These are phyloP conservation scores for Coemansia javaensis DNA, from an alignment of 192 early-diverging fungal species.

Conservation along the genomic window DNA sequence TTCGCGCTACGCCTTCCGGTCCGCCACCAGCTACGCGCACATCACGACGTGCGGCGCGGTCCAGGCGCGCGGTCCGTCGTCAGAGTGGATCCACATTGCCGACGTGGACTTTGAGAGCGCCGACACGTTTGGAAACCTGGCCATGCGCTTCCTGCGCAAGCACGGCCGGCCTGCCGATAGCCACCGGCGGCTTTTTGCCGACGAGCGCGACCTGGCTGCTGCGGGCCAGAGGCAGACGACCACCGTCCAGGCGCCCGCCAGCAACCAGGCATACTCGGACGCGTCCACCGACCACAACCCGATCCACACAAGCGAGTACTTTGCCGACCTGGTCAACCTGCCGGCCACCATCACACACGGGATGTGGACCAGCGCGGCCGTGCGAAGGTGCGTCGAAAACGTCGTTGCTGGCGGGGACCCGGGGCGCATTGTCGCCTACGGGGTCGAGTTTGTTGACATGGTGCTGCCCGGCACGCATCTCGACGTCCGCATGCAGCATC, in stretches of 20 bases:
- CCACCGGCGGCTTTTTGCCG: slow-evolving; percentile 61
- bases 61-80: slow-evolving; percentile 49
- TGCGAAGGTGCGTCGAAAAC: slow-evolving; percentile 81
- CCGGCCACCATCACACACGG: slow-evolving; percentile 94
- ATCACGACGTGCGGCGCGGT: slow-evolving; percentile 64
- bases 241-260: background rate
- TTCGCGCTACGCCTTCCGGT: slow-evolving; percentile 61
- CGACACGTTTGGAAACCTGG: slow-evolving; percentile 68
- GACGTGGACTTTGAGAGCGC: slow-evolving; percentile 68
- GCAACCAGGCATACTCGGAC: slow-evolving; percentile 72
- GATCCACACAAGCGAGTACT: slow-evolving; percentile 90
- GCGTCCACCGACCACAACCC: slow-evolving; percentile 89
- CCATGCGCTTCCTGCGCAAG: slow-evolving; percentile 74
- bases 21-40: slow-evolving; percentile 51
- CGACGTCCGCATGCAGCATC: slow-evolving; percentile 74
- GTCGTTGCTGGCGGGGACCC: slow-evolving; percentile 79
- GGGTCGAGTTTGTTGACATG: slow-evolving; percentile 81
- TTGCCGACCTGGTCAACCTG: slow-evolving; percentile 78
- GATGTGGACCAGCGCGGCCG: slow-evolving; percentile 93
- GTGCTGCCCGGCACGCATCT: slow-evolving; percentile 79
- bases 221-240: slow-evolving; percentile 47
- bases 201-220: slow-evolving; percentile 28
- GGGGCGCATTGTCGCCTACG: slow-evolving; percentile 70
- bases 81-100: slow-evolving; percentile 69
- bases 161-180: slow-evolving; percentile 66